Conservation (phyloP, 352 stramenopile species). For the Globisporangium echinulatum region DNA sequence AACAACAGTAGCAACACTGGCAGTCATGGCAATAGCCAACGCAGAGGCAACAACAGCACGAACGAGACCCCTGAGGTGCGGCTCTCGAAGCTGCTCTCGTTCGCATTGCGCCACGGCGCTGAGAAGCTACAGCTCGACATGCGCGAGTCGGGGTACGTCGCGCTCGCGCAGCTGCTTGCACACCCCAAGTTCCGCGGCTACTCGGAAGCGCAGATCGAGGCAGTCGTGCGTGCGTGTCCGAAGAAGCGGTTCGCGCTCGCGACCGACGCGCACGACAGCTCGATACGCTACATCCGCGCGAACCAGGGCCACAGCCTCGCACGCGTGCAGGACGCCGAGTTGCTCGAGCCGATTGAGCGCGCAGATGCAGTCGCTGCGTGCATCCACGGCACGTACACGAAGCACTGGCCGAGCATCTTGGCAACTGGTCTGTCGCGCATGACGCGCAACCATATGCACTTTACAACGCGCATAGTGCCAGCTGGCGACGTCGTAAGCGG, state of each 20-base stretch:
- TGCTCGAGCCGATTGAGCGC: slow-evolving; percentile 61
- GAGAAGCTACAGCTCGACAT: slow-evolving; percentile 64
- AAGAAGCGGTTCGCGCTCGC: slow-evolving; percentile 78
- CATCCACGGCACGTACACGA: slow-evolving; percentile 75
- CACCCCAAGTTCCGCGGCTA: slow-evolving; percentile 48
- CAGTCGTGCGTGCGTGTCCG: slow-evolving; percentile 53
- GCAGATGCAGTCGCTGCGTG: slow-evolving; percentile 34
- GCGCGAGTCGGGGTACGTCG: slow-evolving; percentile 60
- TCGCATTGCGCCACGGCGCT: slow-evolving; percentile 68
- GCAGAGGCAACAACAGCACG: slow-evolving; percentile 5
- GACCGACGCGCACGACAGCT: slow-evolving; percentile 27
- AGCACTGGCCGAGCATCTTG: slow-evolving; percentile 64
- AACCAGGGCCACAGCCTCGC: slow-evolving; percentile 77
- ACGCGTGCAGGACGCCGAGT: slow-evolving; percentile 58
- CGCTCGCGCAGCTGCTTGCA: slow-evolving; percentile 37
- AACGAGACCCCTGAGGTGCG: slow-evolving; percentile 50
- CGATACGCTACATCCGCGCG: slow-evolving; percentile 58
- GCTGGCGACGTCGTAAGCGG: slow-evolving; percentile 67
- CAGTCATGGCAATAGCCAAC: neutral
- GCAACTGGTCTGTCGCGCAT: slow-evolving; percentile 62
- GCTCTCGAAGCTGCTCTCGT: slow-evolving; percentile 74
- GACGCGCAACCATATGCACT: slow-evolving; percentile 85
- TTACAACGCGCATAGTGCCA: slow-evolving; percentile 43
- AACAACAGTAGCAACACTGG: neutral
- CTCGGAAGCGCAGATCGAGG: slow-evolving; percentile 50